Evolutionary conservation across 192 early-diverging fungal genomes (phyloP).

Genomic region (Irineochytrium annulatum): DNA sequence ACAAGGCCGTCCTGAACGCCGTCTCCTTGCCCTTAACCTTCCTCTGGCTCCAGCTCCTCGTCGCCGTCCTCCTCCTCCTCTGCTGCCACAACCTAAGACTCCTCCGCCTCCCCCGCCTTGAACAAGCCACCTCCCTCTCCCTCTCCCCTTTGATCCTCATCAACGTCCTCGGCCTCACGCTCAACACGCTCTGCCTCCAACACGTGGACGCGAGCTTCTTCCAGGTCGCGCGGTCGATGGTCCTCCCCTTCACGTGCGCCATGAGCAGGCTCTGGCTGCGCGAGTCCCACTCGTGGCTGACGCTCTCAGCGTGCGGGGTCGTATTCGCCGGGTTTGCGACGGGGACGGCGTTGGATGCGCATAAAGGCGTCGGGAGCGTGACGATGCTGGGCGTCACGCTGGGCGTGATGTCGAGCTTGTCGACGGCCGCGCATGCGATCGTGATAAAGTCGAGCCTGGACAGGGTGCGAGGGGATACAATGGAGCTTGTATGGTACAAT

Average conservation of each 20-base stretch:
- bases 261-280: slow-evolving; percentile 37
- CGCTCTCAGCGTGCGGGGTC: slow-evolving; percentile 38
- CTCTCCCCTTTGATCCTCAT: slow-evolving; percentile 42
- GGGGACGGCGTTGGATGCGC: slow-evolving; percentile 37
- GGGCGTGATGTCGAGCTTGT: slow-evolving; percentile 46
- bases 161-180: slow-evolving; percentile 52
- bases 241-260: slow-evolving; percentile 54
- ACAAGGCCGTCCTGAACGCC: slow-evolving; percentile 45
- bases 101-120: slow-evolving; percentile 35
- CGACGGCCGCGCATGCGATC: slow-evolving; percentile 59
- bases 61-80: slow-evolving; percentile 47
- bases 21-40: slow-evolving; percentile 47
- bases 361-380: neutral
- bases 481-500: slow-evolving; percentile 61
- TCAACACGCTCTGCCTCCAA: slow-evolving; percentile 56
- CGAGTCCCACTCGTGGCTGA: slow-evolving; percentile 27
- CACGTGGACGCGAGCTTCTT: slow-evolving; percentile 59
- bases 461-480: slow-evolving; percentile 44
- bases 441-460: slow-evolving; percentile 51
- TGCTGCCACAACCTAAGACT: slow-evolving; percentile 20
- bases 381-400: slow-evolving; percentile 35
- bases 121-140: slow-evolving; percentile 15
- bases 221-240: slow-evolving; percentile 56
- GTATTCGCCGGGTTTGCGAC: slow-evolving; percentile 52
- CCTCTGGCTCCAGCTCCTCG: slow-evolving; percentile 50